Evolutionary conservation across 2,329 filamentous ascomycete genomes (phyloP).

Genomic region (Talaromyces rugulosus): DNA sequence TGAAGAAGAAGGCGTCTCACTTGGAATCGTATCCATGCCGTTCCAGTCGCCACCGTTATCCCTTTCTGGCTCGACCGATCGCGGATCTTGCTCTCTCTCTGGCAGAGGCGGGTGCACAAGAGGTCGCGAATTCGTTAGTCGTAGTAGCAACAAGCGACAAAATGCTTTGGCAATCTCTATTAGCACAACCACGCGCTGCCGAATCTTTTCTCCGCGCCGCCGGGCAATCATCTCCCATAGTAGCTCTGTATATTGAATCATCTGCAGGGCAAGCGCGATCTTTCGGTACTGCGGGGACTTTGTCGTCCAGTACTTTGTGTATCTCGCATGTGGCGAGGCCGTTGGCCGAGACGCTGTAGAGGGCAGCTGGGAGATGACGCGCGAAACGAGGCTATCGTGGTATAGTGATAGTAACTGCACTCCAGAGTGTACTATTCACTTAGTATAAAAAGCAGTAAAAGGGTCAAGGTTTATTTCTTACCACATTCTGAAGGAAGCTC

Average conservation of each 20-base stretch:
- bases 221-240: conserved; percentile 98
- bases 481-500: conserved; percentile 90
- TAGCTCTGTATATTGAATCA: conserved; percentile 91
- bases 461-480: conserved; percentile 31
- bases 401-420: conserved; percentile 89
- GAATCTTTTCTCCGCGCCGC: conserved; percentile 68
- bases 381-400: conserved; percentile 80
- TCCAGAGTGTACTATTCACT: conserved; percentile 64
- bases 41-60: conserved; percentile 42
- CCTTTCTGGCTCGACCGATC: conserved; percentile 49
- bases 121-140: conserved; percentile 76
- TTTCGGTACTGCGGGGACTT: conserved; percentile 69
- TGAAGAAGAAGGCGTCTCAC: conserved; percentile 33
- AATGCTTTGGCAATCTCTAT: conserved; percentile 83
- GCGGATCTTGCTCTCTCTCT: conserved; percentile 74
- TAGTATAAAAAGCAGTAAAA: not conserved
- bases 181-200: conserved; percentile 83
- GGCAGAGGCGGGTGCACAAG: conserved; percentile 80
- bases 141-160: conserved; percentile 74
- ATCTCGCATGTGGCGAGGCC: conserved; percentile 57
- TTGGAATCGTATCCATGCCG: conserved; percentile 42
- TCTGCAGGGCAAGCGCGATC: conserved; percentile 76
- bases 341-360: conserved; percentile 47
- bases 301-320: conserved; percentile 60
- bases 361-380: conserved; percentile 55